Percentiles rank a stretch among this genome's conserved stretches.
Evolutionary conservation across 164 flowering plant genomes (phyloP).

Genomic region (Liriodendron chinense): DNA sequence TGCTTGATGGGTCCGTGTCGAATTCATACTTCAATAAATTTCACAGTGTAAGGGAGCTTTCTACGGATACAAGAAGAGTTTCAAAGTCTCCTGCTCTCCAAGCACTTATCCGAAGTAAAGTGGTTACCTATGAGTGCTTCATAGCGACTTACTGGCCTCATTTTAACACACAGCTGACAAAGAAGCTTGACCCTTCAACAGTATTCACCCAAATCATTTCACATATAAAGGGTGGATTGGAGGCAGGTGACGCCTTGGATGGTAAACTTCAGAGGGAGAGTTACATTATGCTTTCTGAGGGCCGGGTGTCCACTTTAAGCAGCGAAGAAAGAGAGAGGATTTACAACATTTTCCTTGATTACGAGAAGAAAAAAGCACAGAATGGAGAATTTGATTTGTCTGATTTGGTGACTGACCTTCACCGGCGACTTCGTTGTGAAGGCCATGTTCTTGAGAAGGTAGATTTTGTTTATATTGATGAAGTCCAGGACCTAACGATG

Average conservation of each 20-base stretch:
- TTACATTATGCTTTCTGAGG: conserved; percentile 45
- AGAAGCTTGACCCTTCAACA: conserved; percentile 55
- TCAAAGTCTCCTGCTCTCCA: conserved; percentile 44
- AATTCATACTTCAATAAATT: conserved; percentile 65
- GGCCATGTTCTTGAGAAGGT: conserved; percentile 37
- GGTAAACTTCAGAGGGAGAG: conserved; percentile 40
- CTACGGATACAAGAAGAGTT: conserved; percentile 10
- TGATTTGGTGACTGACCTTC: conserved; percentile 71
- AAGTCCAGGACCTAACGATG: conserved; percentile 84
- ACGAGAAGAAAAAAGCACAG: conserved; percentile 55
- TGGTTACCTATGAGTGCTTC: conserved; percentile 59
- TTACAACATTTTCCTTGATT: conserved; percentile 51
- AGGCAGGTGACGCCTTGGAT: conserved; percentile 24
- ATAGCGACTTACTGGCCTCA: conserved; percentile 68
- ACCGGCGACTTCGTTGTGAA: conserved; percentile 37
- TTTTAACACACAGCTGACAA: conserved; percentile 47
- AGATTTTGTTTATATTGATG: conserved; percentile 81
- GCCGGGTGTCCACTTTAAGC: conserved; percentile 42
- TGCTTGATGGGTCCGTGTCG: conserved; percentile 71
- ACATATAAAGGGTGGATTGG: conserved; percentile 63
- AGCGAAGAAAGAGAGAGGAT: conserved; percentile 40
- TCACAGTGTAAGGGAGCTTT: conserved; percentile 22
- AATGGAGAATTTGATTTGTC: conserved; percentile 69
- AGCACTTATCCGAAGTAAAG: conserved; percentile 42
- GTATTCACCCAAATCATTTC: conserved; percentile 78